These are phyloP conservation scores for Rhododendron simsii DNA, from an alignment of 148 eudicot genomes.

Conservation along the genomic window DNA sequence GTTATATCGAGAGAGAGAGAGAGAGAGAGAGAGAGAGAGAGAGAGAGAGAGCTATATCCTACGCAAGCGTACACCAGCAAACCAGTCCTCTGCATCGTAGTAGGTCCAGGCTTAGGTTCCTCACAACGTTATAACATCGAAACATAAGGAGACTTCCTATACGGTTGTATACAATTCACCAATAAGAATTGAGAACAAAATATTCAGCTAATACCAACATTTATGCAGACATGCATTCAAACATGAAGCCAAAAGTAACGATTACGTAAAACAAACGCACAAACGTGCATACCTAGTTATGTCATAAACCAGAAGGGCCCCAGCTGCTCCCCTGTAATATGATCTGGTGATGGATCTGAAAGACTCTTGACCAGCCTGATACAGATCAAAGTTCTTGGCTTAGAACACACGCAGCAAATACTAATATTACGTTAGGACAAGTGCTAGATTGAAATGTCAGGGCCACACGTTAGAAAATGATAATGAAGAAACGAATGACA, in stretches of 20 bases:
- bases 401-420: background rate
- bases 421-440: background rate
- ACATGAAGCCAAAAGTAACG: background rate
- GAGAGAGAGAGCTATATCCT: too few relatives aligned
- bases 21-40: too few relatives aligned
- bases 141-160: background rate
- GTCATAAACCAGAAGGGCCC: conserved; percentile 68
- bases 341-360: conserved; percentile 75
- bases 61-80: background rate
- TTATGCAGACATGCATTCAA: too few relatives aligned
- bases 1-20: background rate
- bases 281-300: conserved; percentile 43
- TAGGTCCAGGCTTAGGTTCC: background rate
- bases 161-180: background rate
- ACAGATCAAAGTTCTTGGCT: background rate
- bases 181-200: background rate
- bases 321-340: conserved; percentile 76
- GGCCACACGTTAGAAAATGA: background rate
- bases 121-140: background rate
- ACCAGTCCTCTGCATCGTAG: background rate
- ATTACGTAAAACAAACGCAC: background rate
- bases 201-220: background rate
- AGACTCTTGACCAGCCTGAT: conserved; percentile 74
- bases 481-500: background rate
- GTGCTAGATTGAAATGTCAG: background rate